These are phyloP conservation scores for Excoecaria agallocha DNA, from an alignment of 345 rosid species.

Conservation along the genomic window DNA sequence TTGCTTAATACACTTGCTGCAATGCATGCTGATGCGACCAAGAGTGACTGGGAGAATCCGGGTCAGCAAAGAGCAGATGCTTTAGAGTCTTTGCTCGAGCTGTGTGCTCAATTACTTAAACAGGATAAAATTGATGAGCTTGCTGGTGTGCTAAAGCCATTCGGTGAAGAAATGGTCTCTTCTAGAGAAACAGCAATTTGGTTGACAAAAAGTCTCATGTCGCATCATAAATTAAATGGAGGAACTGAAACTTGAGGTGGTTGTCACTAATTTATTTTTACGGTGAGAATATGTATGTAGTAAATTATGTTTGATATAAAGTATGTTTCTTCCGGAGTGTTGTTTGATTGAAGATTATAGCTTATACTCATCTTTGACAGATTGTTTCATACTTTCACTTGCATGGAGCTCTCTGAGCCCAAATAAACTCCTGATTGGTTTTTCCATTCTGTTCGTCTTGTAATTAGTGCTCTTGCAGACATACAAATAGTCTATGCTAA, in stretches of 20 bases:
- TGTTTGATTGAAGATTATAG: conserved; percentile 29
- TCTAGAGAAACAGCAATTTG: conserved; percentile 98
- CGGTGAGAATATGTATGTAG: conserved; percentile 9
- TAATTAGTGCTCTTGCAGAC: neutral
- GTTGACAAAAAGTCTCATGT: conserved; percentile 86
- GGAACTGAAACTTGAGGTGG: conserved; percentile 38
- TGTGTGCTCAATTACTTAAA: conserved; percentile 83
- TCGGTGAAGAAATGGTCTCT: conserved; percentile 85
- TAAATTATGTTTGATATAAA: conserved; percentile 13
- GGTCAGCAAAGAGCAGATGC: conserved; percentile 85
- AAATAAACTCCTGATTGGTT: conserved; percentile 5
- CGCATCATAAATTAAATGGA: conserved; percentile 64
- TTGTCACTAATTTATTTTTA: conserved; percentile 30
- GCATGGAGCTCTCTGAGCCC: conserved; percentile 12
- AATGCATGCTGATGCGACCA: conserved; percentile 41
- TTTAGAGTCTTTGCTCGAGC: conserved; percentile 83
- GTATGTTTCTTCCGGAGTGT: conserved; percentile 28
- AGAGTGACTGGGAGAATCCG: conserved; percentile 51
- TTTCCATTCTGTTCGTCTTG: neutral
- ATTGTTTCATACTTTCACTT: conserved; percentile 19
- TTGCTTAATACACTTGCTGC: conserved; percentile 56
- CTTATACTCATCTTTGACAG: conserved; percentile 18
- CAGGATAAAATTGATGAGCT: conserved; percentile 86
- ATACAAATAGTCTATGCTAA: neutral
- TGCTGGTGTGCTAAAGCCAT: conserved; percentile 82